phyloP scores from a whole-genome alignment of 148 eudicot genomes.

The Pouteria glomerata region DNA sequence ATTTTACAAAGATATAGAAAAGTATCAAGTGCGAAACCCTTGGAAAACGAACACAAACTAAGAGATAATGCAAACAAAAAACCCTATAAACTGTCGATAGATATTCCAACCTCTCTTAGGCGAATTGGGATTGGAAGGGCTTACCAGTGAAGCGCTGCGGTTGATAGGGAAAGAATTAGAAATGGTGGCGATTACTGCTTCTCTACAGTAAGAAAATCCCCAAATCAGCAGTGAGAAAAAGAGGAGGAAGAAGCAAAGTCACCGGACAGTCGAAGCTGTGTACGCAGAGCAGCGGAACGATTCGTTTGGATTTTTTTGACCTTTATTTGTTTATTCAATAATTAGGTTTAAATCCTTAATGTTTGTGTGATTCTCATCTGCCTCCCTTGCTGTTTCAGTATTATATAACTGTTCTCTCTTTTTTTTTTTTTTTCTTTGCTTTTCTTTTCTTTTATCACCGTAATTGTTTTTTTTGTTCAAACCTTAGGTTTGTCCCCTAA shows the following conservation, averaged over 20 bases:
- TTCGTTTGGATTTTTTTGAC: no score
- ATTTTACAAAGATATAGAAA: neutral
- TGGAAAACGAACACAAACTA: conserved; percentile 6
- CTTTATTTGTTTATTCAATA: no score
- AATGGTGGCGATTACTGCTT: neutral
- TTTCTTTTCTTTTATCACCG: no score
- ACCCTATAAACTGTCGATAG: conserved; percentile 4
- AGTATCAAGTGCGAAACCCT: conserved; percentile 8
- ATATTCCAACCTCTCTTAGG: neutral
- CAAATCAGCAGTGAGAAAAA: no score
- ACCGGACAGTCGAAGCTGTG: neutral
- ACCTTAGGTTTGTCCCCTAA: no score
- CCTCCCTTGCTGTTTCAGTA: no score
- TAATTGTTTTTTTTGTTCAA: no score
- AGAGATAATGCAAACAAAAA: neutral
- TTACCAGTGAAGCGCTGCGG: neutral
- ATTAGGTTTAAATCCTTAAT: no score
- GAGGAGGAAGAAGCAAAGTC: neutral
- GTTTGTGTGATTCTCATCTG: neutral
- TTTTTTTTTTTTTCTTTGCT: no score
- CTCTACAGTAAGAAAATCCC: neutral
- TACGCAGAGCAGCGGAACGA: neutral
- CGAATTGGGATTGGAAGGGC: conserved; percentile 2
- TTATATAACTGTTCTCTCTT: no score
- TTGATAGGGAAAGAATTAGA: neutral